Evolutionary conservation across 1,284 basidiomycete genomes (phyloP).

Genomic region (Cryptococcus hybrid): DNA sequence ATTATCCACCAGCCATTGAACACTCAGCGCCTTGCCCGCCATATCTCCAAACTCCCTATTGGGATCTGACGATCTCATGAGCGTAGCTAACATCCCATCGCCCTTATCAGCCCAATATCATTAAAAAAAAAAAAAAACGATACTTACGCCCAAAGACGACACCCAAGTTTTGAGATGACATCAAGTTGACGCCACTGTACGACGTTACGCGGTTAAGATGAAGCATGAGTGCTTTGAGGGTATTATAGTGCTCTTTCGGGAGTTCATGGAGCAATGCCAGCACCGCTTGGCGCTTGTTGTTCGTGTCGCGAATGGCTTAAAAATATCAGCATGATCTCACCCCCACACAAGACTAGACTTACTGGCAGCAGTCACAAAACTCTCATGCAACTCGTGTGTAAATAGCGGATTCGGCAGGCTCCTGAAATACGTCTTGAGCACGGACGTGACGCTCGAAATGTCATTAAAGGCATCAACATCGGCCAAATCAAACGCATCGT

Average conservation of each 20-base stretch:
- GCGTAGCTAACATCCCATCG: constrained; percentile 53
- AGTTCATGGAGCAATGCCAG: constrained; percentile 71
- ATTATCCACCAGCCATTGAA: constrained; percentile 90
- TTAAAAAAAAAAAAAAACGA: neutral
- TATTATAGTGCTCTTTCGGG: constrained; percentile 83
- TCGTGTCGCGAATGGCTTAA: constrained; percentile 61
- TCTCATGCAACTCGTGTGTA: constrained; percentile 87
- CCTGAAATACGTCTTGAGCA: constrained; percentile 96
- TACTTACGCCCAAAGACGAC: constrained; percentile 98
- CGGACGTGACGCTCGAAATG: constrained; percentile 93
- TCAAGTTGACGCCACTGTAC: constrained; percentile 73
- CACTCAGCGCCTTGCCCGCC: constrained; percentile 85
- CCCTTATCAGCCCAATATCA: neutral
- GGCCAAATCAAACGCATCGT: constrained; percentile 78
- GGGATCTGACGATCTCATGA: constrained; percentile 85
- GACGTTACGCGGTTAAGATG: constrained; percentile 82
- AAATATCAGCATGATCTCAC: neutral
- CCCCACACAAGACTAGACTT: constrained; percentile 18
- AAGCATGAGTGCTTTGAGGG: constrained; percentile 75
- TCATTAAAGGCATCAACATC: constrained; percentile 90
- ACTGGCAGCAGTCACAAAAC: constrained; percentile 74
- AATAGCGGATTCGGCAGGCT: constrained; percentile 84
- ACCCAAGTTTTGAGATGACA: constrained; percentile 95
- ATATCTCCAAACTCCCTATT: constrained; percentile 84
- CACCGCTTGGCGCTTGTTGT: constrained; percentile 62